Evolutionary conservation across 257 asterid genomes (phyloP).

Genomic region (Anisodus acutangulus): DNA sequence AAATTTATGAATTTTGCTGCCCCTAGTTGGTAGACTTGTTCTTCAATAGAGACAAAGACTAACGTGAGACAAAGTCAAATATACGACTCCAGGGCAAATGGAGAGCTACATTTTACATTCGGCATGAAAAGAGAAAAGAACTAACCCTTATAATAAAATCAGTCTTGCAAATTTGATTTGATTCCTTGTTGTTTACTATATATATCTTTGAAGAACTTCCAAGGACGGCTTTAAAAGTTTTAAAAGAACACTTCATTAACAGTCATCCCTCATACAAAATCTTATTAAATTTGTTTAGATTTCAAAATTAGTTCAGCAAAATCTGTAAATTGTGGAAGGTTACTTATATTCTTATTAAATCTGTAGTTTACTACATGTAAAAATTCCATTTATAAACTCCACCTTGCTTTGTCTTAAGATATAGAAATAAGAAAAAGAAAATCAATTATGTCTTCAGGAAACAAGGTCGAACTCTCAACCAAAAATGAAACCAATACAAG

Average conservation of each 20-base stretch:
- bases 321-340: not conserved
- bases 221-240: conserved; percentile 23
- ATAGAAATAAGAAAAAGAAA: not conserved
- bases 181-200: not conserved
- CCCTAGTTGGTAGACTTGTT: conserved; percentile 1
- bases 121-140: not conserved
- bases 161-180: not conserved
- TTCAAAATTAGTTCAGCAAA: not conserved
- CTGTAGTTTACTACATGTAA: too few relatives aligned
- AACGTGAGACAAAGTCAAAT: not conserved
- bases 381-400: not conserved
- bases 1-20: not conserved
- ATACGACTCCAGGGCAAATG: not conserved
- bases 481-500: not conserved
- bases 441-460: not conserved
- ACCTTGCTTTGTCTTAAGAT: not conserved
- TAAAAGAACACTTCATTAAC: not conserved
- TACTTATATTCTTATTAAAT: not conserved
- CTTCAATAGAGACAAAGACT: not conserved
- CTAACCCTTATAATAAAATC: not conserved
- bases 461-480: not conserved
- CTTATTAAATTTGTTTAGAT: not conserved
- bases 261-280: not conserved
- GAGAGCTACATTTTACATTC: not conserved
- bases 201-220: conserved; percentile 8